Conservation (phyloP, 2,329 filamentous ascomycete genomes). For the Didymella lethalis region DNA sequence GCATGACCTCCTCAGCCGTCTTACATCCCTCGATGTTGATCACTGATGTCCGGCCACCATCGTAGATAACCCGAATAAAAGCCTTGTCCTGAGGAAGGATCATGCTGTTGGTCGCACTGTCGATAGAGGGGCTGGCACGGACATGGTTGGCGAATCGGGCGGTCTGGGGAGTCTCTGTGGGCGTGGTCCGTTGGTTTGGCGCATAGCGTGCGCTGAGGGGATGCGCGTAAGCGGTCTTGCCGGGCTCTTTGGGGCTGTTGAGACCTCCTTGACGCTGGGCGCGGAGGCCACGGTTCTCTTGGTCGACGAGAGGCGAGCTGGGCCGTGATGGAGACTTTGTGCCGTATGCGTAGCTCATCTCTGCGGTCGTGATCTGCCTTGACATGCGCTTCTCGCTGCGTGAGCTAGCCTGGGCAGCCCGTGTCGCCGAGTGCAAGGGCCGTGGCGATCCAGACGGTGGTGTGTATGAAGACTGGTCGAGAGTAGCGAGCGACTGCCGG, state of each 20-base stretch:
- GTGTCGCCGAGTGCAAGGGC: constrained; percentile 62
- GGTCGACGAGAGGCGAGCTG: constrained; percentile 72
- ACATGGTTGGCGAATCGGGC: constrained; percentile 73
- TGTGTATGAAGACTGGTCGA: constrained; percentile 72
- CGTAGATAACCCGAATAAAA: constrained; percentile 91
- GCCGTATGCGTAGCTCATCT: constrained; percentile 55
- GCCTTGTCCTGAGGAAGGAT: constrained; percentile 85
- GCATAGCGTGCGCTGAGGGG: constrained; percentile 59
- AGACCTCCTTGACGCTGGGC: constrained; percentile 67
- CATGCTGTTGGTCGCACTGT: constrained; percentile 78
- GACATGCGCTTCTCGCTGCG: constrained; percentile 59
- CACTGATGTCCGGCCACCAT: constrained; percentile 88
- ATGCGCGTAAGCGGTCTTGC: constrained; percentile 63
- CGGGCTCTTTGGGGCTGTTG: constrained; percentile 63
- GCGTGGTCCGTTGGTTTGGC: constrained; percentile 56
- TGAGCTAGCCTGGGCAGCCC: constrained; percentile 54
- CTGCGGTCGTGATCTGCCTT: constrained; percentile 54
- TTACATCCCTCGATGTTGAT: constrained; percentile 92
- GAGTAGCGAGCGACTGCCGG: constrained; percentile 84
- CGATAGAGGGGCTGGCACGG: constrained; percentile 82
- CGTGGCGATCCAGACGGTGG: constrained; percentile 72
- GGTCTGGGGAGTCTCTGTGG: constrained; percentile 68
- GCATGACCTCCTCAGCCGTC: constrained; percentile 90
- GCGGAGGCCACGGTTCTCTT: constrained; percentile 60
- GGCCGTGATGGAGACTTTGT: constrained; percentile 70